phyloP scores from a whole-genome alignment of 257 asterid species.

The Solanum arcanum region DNA sequence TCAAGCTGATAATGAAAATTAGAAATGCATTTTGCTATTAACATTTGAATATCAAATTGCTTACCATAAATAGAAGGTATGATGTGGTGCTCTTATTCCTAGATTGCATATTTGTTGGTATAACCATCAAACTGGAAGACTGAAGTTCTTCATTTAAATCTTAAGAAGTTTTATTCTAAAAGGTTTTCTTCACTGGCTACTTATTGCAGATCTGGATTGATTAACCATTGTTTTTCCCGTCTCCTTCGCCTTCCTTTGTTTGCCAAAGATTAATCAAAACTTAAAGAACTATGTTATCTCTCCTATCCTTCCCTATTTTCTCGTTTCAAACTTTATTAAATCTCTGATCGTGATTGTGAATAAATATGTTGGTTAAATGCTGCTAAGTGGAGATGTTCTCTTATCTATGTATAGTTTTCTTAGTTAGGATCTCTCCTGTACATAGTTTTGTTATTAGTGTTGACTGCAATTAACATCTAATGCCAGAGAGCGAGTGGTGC shows the following conservation, averaged over 20 bases:
- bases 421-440: background rate
- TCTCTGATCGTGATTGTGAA: background rate
- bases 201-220: background rate
- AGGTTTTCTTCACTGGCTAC: background rate
- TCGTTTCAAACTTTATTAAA: background rate
- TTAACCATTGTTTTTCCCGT: background rate
- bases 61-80: background rate
- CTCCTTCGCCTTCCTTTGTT: background rate
- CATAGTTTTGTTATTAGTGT: background rate
- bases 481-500: slow-evolving; percentile 28
- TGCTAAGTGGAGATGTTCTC: background rate
- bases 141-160: background rate
- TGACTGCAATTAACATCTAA: background rate
- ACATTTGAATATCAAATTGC: background rate
- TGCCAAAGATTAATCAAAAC: background rate
- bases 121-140: background rate
- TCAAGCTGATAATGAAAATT: background rate
- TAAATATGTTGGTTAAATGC: background rate
- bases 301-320: background rate
- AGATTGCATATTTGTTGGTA: background rate
- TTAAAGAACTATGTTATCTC: background rate
- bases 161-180: background rate
- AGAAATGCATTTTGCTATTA: background rate
- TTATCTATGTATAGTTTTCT: background rate
- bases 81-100: background rate